Evolutionary conservation across 345 rosid genomes (phyloP).

Genomic region (Populus ilicifolia): DNA sequence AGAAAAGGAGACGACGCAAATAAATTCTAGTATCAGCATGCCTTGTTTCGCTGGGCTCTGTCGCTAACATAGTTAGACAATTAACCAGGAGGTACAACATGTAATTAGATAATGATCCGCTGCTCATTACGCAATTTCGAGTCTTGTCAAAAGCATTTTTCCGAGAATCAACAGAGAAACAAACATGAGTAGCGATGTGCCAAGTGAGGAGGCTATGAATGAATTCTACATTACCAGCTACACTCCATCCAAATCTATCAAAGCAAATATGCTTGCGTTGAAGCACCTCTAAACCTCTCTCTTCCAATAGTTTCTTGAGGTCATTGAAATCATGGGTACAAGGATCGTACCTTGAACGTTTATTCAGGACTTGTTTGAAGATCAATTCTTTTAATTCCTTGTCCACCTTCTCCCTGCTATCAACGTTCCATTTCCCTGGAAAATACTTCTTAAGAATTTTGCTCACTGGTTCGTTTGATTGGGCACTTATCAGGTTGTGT

Average conservation of each 20-base stretch:
- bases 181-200: neutral
- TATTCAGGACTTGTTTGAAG: neutral
- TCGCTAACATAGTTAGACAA: neutral
- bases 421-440: neutral
- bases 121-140: neutral
- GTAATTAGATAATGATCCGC: neutral
- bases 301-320: neutral
- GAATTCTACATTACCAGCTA: neutral
- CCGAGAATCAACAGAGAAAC: neutral
- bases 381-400: neutral
- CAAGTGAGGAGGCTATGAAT: no score
- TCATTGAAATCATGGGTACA: fast-evolving
- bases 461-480: neutral
- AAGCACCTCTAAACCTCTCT: neutral
- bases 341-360: neutral
- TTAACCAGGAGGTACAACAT: neutral
- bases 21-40: neutral
- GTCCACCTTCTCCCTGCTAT: neutral
- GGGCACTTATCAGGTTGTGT: neutral
- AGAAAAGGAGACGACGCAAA: neutral
- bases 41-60: neutral
- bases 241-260: neutral
- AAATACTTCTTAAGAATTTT: neutral
- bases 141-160: no score
- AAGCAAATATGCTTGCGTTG: neutral